Evolutionary conservation across 2,329 filamentous ascomycete genomes (phyloP).

Genomic region (Bipolaris bicolor): DNA sequence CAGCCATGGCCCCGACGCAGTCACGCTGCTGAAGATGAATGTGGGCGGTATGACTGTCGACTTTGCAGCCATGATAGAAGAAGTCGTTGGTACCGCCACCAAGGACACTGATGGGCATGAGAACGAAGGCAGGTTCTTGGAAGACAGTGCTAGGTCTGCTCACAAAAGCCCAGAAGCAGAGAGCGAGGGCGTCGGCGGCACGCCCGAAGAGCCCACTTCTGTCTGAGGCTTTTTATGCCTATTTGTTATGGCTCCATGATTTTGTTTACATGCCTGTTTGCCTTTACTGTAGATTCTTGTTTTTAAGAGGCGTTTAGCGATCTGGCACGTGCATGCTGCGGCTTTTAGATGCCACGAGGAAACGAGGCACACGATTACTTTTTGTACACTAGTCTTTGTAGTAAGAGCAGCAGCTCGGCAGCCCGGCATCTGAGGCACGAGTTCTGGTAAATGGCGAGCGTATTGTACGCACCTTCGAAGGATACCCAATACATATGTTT

Average conservation of each 20-base stretch:
- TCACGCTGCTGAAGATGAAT: slow-evolving; percentile 33
- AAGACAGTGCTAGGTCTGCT: slow-evolving; percentile 6
- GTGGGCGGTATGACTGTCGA: slow-evolving; percentile 41
- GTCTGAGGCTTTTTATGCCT: not conserved
- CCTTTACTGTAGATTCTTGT: not conserved
- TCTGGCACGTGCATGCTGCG: not conserved
- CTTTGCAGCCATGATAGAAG: slow-evolving; percentile 47
- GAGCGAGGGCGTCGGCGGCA: slow-evolving; percentile 20
- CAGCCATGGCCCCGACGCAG: slow-evolving; percentile 16
- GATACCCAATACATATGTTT: not conserved
- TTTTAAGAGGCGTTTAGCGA: slow-evolving; percentile 2
- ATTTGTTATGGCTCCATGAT: not conserved
- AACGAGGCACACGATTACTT: slow-evolving; percentile 6
- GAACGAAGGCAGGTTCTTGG: not conserved
- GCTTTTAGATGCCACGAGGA: slow-evolving; percentile 5
- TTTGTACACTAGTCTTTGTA: slow-evolving; percentile 2
- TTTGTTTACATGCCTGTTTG: not conserved
- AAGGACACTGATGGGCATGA: slow-evolving; percentile 19
- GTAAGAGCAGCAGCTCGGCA: not conserved
- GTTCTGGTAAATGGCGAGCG: not conserved
- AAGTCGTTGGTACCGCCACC: slow-evolving; percentile 35
- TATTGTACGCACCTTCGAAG: not conserved
- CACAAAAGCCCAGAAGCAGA: slow-evolving; percentile 15
- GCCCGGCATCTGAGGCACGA: not conserved
- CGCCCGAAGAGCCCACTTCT: slow-evolving; percentile 20